Evolutionary conservation across 2,329 filamentous ascomycete species (phyloP), one percentile per base, ranked within the genome.

Genomic region (Peltaster fructicola): DNA sequence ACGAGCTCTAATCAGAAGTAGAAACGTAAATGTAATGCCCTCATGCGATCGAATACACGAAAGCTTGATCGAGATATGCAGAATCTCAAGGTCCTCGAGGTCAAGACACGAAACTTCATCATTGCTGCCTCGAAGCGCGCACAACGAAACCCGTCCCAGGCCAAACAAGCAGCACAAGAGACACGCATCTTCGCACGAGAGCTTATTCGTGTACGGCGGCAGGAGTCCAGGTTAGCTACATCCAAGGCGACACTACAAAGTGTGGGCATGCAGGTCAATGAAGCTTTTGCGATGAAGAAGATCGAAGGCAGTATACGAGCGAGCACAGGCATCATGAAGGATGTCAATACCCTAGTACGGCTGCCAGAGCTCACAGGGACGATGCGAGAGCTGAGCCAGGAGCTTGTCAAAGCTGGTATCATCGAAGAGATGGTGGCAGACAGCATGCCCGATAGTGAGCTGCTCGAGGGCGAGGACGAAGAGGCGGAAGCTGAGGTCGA

Each of bases 381-480:
- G 6, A 95, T 95, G 85, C 64, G 72, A 34, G 80, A 91, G 50
- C 59, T 95, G 24, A 76, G 73, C 41, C 64, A 74, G 30, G 88
- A 95, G 61, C 56, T 95, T 38, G 77, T 92, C 51, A 90, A 82
- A 57, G 85, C 88, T 3, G 88, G 85, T 9, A 85, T 98, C 37
- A 91, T 95, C 32, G 85, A 95, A 60, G 88, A 98, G 58, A 93
- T 95, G 78, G 72, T 91, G 4, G 78, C 74, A 23, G 85, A 95
- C 48, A 72, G 65, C 20, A 57, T 95, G 36, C 80, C 82, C n/a
- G 60, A 67, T 32, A 66, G 73, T 36, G 73, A 82, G 29, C 54
- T 73, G 25, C 58, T 80, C 24, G 72, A 75, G 38, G 60, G 68
- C 26, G 67, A 79, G 30, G 70, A 78, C 30, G 79, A 80, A 33